phyloP scores from a whole-genome alignment of 2,329 filamentous ascomycete genomes.

The Colletotrichum somersetense region DNA sequence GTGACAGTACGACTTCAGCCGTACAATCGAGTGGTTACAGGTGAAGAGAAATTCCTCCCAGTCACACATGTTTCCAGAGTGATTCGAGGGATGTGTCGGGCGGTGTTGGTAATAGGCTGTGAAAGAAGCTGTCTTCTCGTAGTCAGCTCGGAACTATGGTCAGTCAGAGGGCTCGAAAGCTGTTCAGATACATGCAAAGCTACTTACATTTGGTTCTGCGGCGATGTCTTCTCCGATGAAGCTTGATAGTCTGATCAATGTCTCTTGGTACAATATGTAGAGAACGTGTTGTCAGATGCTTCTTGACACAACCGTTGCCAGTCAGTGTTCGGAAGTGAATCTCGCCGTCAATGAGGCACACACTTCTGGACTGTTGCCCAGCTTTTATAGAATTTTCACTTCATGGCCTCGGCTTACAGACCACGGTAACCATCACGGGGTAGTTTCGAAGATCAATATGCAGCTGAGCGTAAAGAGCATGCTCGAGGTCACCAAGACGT shows the following conservation, averaged over 20 bases:
- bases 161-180: neutral
- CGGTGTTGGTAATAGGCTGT: no score
- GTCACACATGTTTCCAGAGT: slow-evolving; percentile 70
- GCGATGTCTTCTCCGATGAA: no score
- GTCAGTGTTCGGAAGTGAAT: neutral
- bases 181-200: neutral
- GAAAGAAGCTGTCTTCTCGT: neutral
- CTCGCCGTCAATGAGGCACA: neutral
- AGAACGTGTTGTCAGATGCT: no score
- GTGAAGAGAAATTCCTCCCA: slow-evolving; percentile 77
- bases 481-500: neutral
- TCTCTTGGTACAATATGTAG: no score
- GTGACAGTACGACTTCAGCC: slow-evolving; percentile 79
- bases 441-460: slow-evolving; percentile 7
- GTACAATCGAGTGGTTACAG: slow-evolving; percentile 71
- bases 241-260: neutral
- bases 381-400: slow-evolving; percentile 16
- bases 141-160: neutral
- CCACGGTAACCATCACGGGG: neutral
- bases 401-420: neutral
- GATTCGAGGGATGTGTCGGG: neutral
- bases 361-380: neutral
- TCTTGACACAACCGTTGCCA: neutral
- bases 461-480: slow-evolving; percentile 10
- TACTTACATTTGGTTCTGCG: neutral